Base-by-base conservation (phyloP, 2,329 filamentous ascomycete species). In the Fusarium sp. region DNA sequence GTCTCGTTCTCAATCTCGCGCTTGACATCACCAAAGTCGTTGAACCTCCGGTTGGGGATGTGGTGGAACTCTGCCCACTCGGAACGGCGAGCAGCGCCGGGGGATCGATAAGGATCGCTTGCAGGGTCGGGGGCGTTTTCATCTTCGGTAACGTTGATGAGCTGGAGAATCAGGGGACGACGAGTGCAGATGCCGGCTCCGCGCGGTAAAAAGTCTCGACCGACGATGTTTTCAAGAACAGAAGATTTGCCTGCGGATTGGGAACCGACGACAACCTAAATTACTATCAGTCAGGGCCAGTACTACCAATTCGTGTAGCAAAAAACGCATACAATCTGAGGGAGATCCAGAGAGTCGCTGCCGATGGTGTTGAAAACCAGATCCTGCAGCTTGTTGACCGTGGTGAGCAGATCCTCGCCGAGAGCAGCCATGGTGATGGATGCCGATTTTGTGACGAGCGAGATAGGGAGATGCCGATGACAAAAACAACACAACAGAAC, bases 341-440 rank as follows among this genome's bases (percentile, higher is more conserved):
- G 96, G 60, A 99, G 85, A 82, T 99, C 96, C 66, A 99, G 88
- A 54, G 95, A 98, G 82, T 99, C 96, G 85, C 94, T 98, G 82
- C 96, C 96, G 81, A 99, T 99, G 74, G 96, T 99, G 84, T 99
- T 99, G 86, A 99, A 99, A 77, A 99, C 96, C 78, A 99, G 84
- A 82, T 98, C 96, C 83, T 99, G 96, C 77, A 99, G 87, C 86
- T 97, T 97, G 86, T 99, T 99, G 84, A 99, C 96, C 71, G 94
- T 97, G 75, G 89, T 90, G 80, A 99, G 89, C 82, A 99, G 86
- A 83, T 99, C 94, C 82, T 99, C 96, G 78, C 96, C 95, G 76
- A 99, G 90, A 77, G 95, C 90, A 79, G 96, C 92, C 96, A 98
- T 99, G 79, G 67, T 77, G 77, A 76, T 72, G 73, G 62, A 63